Evolutionary conservation across 768 basidiomycete genomes (phyloP), one percentile per base, ranked within the genome.

Genomic region (Amanita pallidorosea): DNA sequence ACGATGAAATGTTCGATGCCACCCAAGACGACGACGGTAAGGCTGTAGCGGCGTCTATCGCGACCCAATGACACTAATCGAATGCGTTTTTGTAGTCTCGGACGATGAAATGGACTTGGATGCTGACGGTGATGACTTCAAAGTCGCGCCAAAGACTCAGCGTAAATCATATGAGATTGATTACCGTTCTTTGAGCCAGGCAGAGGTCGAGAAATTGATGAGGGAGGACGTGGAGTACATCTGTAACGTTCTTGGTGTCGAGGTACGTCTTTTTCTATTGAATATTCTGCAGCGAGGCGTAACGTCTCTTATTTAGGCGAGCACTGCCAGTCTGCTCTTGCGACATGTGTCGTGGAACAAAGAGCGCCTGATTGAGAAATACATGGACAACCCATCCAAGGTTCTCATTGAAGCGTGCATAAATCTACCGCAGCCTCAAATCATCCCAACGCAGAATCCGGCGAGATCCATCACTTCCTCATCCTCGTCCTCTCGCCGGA

Each of bases 341-440:
- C 81, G 93, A 25, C 70, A 88, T 67, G 79, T 85, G 73, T 72
- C 76, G 50, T 99, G 96, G 96, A 98, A 98, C 74, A 90, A 89
- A 62, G 96, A 99, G 64, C 83, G 85, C 51, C 77, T 99, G 18
- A 90, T 92, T 57, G 95, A 98, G 69, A 87, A 89, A 64, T 98
- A 90, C 68, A 96, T 96, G 92, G 95, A 97, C 59, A 88, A 91
- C 53, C 79, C 89, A 1, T 72, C 80, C 17, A 68, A 70, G 7
- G 77, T 93, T 13, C 78, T 84, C 25, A 73, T 79, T 23, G 77
- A 79, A 6, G 91, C 94, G 1, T 96, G 95, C 3, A 74, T 75
- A 59, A 55, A 72, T 65, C 46, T 70, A 60, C 52, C 78, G 6
- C 31, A 59, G 57, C 57, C 60, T 0, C 46, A 50, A 23, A 44